phyloP scores from a whole-genome alignment of 257 asterid genomes.

The Solanum dulcamara region DNA sequence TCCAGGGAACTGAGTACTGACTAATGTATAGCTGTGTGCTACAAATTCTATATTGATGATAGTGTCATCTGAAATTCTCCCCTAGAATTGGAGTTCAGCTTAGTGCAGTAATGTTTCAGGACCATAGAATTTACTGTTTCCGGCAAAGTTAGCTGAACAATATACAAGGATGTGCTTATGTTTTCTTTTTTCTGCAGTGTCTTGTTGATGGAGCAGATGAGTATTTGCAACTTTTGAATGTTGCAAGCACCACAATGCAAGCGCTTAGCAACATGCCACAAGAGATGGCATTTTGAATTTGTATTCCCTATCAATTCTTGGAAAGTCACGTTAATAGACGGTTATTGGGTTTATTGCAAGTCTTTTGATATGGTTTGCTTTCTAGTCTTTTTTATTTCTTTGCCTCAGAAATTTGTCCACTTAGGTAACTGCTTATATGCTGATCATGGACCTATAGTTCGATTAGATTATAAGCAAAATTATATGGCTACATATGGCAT shows the following conservation, averaged over 20 bases:
- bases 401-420: not conserved
- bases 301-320: not conserved
- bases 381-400: not conserved
- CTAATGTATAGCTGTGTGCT: not conserved
- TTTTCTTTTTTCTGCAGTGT: slow-evolving; percentile 32
- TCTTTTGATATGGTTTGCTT: not conserved
- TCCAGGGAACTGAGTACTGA: not conserved
- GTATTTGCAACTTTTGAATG: slow-evolving; percentile 85
- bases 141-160: not conserved
- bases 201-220: slow-evolving; percentile 94
- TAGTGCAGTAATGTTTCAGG: not conserved
- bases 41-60: not conserved
- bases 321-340: not conserved
- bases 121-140: not conserved
- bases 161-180: not conserved
- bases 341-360: not conserved
- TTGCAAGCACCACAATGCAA: slow-evolving; percentile 58
- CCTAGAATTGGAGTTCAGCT: not conserved
- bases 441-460: too few relatives aligned
- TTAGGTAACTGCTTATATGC: not conserved
- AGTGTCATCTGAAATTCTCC: not conserved
- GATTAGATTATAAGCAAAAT: not conserved
- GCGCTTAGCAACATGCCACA: slow-evolving; percentile 51
- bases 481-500: not conserved
- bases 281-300: slow-evolving; percentile 15